Evolutionary conservation across 768 basidiomycete species (phyloP).

Genomic region (Tylopilus sp.): DNA sequence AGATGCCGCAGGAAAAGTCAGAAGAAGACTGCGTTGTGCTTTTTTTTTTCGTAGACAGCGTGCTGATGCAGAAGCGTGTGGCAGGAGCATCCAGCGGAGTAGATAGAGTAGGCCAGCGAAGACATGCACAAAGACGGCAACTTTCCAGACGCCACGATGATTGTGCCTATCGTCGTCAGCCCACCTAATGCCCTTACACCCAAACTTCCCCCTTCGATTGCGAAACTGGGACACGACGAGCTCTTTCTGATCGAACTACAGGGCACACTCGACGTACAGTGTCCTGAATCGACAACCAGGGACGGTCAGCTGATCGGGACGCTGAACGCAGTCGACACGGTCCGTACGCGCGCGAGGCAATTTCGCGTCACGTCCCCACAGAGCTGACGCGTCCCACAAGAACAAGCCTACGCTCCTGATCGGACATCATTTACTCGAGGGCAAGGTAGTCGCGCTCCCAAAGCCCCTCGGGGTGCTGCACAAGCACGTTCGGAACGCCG

Average conservation of each 20-base stretch:
- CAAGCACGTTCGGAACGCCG: constrained; percentile 17
- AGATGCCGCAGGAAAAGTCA: constrained; percentile 51
- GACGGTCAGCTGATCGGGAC: constrained; percentile 78
- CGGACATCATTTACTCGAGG: constrained; percentile 89
- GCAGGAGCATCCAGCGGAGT: constrained; percentile 52
- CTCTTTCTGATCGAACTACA: constrained; percentile 86
- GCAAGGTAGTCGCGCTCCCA: constrained; percentile 68
- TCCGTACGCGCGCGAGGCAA: constrained; percentile 30
- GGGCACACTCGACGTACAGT: constrained; percentile 74
- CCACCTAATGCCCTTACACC: constrained; percentile 32
- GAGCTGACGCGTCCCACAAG: constrained; percentile 27
- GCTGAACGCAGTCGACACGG: constrained; percentile 61
- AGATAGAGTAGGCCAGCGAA: too few species aligned
- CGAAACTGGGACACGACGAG: constrained; percentile 74
- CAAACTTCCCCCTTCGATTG: constrained; percentile 62
- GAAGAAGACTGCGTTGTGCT: constrained; percentile 75
- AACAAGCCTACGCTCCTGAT: constrained; percentile 77
- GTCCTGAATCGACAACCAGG: constrained; percentile 44
- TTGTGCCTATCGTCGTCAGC: constrained; percentile 53
- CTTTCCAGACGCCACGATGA: constrained; percentile 42
- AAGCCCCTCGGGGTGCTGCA: constrained; percentile 82
- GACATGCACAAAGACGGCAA: neutral
- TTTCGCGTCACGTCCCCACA: neutral
- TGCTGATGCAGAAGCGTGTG: neutral
- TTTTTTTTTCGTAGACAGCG: neutral